Evolutionary conservation across 2,329 filamentous ascomycete species (phyloP).

Genomic region (Furcasterigmium furcatum): DNA sequence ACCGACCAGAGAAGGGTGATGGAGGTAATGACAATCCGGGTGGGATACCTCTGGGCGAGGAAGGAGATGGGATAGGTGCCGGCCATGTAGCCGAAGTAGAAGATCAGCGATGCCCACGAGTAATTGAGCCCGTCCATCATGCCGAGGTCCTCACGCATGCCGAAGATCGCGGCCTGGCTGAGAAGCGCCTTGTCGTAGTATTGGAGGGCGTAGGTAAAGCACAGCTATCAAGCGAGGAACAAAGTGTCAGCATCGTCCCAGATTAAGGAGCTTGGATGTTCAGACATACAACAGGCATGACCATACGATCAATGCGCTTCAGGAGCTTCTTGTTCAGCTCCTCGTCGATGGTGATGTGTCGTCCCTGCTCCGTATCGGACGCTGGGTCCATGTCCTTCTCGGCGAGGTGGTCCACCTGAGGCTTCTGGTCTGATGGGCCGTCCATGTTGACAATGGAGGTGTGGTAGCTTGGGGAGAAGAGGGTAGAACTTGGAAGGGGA

Average conservation of each 20-base stretch:
- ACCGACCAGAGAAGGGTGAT: constrained; percentile 26
- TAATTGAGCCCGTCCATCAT: constrained; percentile 22
- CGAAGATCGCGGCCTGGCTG: constrained; percentile 24
- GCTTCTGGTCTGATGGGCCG: neutral
- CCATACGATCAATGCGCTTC: constrained; percentile 16
- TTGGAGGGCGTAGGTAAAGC: constrained; percentile 23
- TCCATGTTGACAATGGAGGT: neutral
- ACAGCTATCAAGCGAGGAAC: constrained; percentile 11
- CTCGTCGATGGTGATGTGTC: neutral
- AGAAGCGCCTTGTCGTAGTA: constrained; percentile 16
- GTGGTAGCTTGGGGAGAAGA: too few species aligned
- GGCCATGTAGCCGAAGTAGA: constrained; percentile 26
- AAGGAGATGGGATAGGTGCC: constrained; percentile 26
- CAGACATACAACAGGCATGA: constrained; percentile 13
- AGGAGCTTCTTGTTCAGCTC: constrained; percentile 18
- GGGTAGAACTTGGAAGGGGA: too few species aligned
- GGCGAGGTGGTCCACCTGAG: neutral
- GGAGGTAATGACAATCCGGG: constrained; percentile 21
- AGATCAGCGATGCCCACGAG: constrained; percentile 26
- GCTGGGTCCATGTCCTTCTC: neutral
- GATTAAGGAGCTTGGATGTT: neutral
- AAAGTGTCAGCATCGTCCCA: neutral
- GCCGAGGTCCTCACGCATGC: constrained; percentile 19
- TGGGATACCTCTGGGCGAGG: constrained; percentile 22
- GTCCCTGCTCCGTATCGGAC: neutral